Percentiles rank a stretch among this genome's conserved stretches.
These are phyloP conservation scores for Botrytis porri DNA, from an alignment of 2,329 filamentous ascomycete species.

Conservation along the genomic window DNA sequence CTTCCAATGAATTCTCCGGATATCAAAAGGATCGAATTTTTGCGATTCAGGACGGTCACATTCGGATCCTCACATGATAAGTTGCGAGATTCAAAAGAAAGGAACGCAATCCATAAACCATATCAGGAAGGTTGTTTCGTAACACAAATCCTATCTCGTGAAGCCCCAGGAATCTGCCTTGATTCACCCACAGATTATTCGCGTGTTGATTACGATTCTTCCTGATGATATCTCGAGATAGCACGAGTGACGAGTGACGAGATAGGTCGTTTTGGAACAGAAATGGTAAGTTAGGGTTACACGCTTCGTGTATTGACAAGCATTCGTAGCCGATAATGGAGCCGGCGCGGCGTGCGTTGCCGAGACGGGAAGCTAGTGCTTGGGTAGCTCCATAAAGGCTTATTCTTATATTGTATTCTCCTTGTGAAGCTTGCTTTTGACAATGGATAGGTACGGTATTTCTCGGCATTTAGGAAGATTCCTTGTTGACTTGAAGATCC, in stretches of 20 bases:
- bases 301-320: not conserved
- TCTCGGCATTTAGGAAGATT: not conserved
- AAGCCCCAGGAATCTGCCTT: not conserved
- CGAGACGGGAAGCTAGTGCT: slow-evolving; percentile 16
- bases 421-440: not conserved
- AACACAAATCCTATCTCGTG: not conserved
- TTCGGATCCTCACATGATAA: not conserved
- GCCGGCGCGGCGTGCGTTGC: slow-evolving; percentile 11
- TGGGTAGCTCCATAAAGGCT: slow-evolving; percentile 1
- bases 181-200: not conserved
- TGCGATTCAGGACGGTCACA: not conserved
- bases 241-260: too few relatives aligned
- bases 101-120: not conserved
- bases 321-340: slow-evolving; percentile 11
- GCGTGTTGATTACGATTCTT: not conserved
- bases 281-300: not conserved
- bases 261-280: not conserved
- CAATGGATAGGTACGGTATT: not conserved
- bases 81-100: not conserved
- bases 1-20: not conserved
- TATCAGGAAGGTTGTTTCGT: slow-evolving; percentile 17
- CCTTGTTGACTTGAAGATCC: not conserved
- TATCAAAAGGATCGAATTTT: not conserved
- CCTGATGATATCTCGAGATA: slow-evolving; percentile 8
- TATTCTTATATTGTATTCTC: not conserved